Percentiles rank a stretch among this genome's conserved stretches.
phyloP scores from a whole-genome alignment of 805 yeast species.

The Candida yuanshanica region DNA sequence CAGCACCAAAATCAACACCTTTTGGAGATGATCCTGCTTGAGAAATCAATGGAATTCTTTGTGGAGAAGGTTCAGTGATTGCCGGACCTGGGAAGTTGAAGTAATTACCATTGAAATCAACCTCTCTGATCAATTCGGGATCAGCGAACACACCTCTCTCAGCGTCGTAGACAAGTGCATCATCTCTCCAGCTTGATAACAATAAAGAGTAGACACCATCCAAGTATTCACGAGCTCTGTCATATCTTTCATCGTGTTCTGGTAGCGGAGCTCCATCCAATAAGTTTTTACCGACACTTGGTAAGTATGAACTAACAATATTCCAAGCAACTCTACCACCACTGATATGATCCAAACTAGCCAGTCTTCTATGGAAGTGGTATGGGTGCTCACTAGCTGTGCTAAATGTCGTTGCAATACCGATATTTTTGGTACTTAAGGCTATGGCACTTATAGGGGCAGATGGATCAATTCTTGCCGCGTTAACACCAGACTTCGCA shows the following conservation, averaged over 20 bases:
- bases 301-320: slow-evolving; percentile 37
- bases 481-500: slow-evolving; percentile 24
- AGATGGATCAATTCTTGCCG: slow-evolving; percentile 32
- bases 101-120: slow-evolving; percentile 35
- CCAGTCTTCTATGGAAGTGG: slow-evolving; percentile 35
- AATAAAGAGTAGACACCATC: slow-evolving; percentile 34
- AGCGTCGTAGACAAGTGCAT: slow-evolving; percentile 23
- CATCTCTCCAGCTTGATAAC: slow-evolving; percentile 38
- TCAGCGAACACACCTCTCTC: slow-evolving; percentile 31
- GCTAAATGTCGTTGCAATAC: slow-evolving; percentile 37
- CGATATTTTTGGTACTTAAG: slow-evolving; percentile 32
- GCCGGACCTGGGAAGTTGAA: slow-evolving; percentile 35
- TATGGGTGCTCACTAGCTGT: slow-evolving; percentile 39
- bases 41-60: slow-evolving; percentile 38
- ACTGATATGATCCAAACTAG: slow-evolving; percentile 37
- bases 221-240: slow-evolving; percentile 35
- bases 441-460: slow-evolving; percentile 33
- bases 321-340: slow-evolving; percentile 42
- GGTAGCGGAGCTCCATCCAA: slow-evolving; percentile 30
- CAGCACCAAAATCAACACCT: slow-evolving; percentile 39
- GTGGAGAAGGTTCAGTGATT: slow-evolving; percentile 39
- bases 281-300: slow-evolving; percentile 35
- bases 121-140: slow-evolving; percentile 35
- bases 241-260: slow-evolving; percentile 37
- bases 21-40: slow-evolving; percentile 40